phyloP scores from a whole-genome alignment of 306 rosid species.

The Lagenaria siceraria region DNA sequence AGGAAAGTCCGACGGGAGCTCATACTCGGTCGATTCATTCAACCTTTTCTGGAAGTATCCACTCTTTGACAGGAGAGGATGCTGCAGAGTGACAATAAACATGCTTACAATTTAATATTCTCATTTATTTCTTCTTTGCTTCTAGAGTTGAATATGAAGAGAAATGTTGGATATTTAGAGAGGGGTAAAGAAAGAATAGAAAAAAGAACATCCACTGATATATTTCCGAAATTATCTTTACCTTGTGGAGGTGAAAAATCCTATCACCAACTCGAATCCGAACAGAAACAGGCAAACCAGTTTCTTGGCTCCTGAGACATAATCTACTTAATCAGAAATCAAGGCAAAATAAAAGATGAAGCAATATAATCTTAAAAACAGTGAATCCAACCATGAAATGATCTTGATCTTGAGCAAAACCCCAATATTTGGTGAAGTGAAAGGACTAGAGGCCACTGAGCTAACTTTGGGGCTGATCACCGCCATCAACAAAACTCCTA shows the following conservation, averaged over 20 bases:
- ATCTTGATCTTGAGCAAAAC: slow-evolving; percentile 80
- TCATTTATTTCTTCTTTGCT: background rate
- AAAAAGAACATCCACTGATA: background rate
- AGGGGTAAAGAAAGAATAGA: background rate
- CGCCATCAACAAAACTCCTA: slow-evolving; percentile 39
- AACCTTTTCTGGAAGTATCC: slow-evolving; percentile 65
- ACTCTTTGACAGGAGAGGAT: slow-evolving; percentile 57
- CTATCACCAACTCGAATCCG: slow-evolving; percentile 45
- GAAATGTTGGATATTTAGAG: background rate
- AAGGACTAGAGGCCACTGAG: slow-evolving; percentile 55
- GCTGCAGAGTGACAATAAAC: slow-evolving; percentile 24
- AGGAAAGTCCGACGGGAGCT: slow-evolving; percentile 59
- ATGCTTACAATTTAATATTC: background rate
- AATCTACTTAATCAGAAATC: slow-evolving; percentile 3
- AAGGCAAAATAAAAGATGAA: background rate
- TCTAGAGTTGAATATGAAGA: background rate
- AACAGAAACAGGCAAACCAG: slow-evolving; percentile 69
- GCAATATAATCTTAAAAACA: background rate
- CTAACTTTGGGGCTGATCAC: slow-evolving; percentile 34
- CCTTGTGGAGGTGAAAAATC: slow-evolving; percentile 64
- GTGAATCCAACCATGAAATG: slow-evolving; percentile 56
- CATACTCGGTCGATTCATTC: slow-evolving; percentile 41
- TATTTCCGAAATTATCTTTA: slow-evolving; percentile 5
- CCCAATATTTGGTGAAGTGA: slow-evolving; percentile 61
- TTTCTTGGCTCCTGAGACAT: slow-evolving; percentile 73